These are phyloP conservation scores for Penicillium paradoxum DNA, from an alignment of 495 filamentous ascomycete species.

Conservation along the genomic window DNA sequence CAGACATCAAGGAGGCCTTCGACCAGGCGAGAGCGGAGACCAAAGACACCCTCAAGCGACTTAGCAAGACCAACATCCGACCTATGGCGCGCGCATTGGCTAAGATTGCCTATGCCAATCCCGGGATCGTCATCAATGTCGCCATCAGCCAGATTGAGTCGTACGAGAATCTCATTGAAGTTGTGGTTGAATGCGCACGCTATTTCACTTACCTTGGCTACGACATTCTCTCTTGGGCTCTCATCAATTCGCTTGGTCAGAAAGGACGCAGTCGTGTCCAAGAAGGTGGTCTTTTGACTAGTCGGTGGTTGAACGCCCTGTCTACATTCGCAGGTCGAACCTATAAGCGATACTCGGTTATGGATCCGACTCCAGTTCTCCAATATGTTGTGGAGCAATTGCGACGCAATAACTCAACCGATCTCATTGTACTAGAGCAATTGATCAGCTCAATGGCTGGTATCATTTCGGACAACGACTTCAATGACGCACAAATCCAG, in stretches of 20 bases:
- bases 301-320: slow-evolving; percentile 80
- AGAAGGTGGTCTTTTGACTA: slow-evolving; percentile 78
- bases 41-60: slow-evolving; percentile 72
- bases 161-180: slow-evolving; percentile 88
- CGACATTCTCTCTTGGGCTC: slow-evolving; percentile 84
- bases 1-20: slow-evolving; percentile 76
- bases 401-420: slow-evolving; percentile 70
- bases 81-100: slow-evolving; percentile 80
- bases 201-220: slow-evolving; percentile 92
- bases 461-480: slow-evolving; percentile 75
- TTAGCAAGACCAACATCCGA: slow-evolving; percentile 78
- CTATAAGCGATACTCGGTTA: slow-evolving; percentile 71
- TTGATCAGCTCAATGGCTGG: slow-evolving; percentile 88
- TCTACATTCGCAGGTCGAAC: slow-evolving; percentile 81
- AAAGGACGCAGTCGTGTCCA: slow-evolving; percentile 73
- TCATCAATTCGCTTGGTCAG: slow-evolving; percentile 74
- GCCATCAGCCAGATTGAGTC: slow-evolving; percentile 82
- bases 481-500: slow-evolving; percentile 78
- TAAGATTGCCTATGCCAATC: slow-evolving; percentile 79
- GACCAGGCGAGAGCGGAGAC: slow-evolving; percentile 71
- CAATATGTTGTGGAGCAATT: slow-evolving; percentile 86
- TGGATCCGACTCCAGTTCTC: slow-evolving; percentile 81
- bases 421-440: slow-evolving; percentile 83
- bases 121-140: slow-evolving; percentile 85
- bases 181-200: slow-evolving; percentile 85